Percentiles rank a stretch among this genome's conserved stretches.
Conservation (phyloP, 1,284 basidiomycete genomes). For the Cryptococcus deneoformans region DNA sequence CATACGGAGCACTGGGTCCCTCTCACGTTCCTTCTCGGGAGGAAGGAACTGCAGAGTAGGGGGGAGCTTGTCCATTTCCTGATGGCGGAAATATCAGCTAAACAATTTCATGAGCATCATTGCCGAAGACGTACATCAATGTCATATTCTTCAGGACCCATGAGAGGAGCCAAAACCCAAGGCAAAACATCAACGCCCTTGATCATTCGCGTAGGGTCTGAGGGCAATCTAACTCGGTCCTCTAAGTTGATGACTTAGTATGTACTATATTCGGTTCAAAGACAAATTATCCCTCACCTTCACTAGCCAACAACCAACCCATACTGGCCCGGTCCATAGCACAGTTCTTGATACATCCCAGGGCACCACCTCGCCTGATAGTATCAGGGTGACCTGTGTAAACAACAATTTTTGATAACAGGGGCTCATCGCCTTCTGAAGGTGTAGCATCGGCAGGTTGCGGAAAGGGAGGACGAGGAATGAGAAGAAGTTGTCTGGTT, state of each 20-base stretch:
- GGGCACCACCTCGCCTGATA: slow-evolving; percentile 80
- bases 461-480: slow-evolving; percentile 46
- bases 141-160: slow-evolving; percentile 91
- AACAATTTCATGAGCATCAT: neutral
- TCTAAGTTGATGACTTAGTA: slow-evolving; percentile 16
- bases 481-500: slow-evolving; percentile 39
- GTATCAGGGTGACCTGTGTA: slow-evolving; percentile 86
- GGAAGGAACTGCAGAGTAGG: slow-evolving; percentile 84
- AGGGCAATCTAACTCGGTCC: slow-evolving; percentile 45
- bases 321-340: slow-evolving; percentile 47
- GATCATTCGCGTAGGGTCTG: slow-evolving; percentile 51
- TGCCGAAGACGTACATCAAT: slow-evolving; percentile 60
- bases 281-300: slow-evolving; percentile 18
- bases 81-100: slow-evolving; percentile 5
- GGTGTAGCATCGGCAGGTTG: slow-evolving; percentile 26
- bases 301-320: slow-evolving; percentile 45
- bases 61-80: slow-evolving; percentile 89
- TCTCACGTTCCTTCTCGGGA: slow-evolving; percentile 77
- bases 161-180: slow-evolving; percentile 82
- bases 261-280: neutral
- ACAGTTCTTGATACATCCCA: slow-evolving; percentile 70
- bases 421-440: slow-evolving; percentile 60
- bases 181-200: slow-evolving; percentile 80
- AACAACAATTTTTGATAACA: slow-evolving; percentile 71
- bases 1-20: slow-evolving; percentile 72